These are phyloP conservation scores for Fomitopsis schrenkii DNA, from an alignment of 1,284 basidiomycete species.

Conservation along the genomic window DNA sequence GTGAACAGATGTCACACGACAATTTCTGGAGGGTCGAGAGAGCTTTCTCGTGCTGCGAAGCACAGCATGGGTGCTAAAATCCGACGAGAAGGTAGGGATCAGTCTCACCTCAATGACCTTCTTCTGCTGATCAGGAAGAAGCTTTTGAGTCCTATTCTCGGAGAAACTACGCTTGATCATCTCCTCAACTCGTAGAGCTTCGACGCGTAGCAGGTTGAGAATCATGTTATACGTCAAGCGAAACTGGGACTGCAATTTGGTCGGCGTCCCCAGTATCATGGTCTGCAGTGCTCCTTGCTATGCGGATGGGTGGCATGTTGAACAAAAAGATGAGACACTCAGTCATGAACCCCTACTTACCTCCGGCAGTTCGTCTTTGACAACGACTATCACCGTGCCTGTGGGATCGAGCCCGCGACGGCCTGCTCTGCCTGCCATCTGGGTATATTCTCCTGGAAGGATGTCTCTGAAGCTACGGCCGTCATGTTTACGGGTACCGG, in stretches of 20 bases:
- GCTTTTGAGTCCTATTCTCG: slow-evolving; percentile 91
- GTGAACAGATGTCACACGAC: slow-evolving; percentile 61
- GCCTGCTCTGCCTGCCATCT: slow-evolving; percentile 98
- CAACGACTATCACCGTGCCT: slow-evolving; percentile 93
- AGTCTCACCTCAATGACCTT: slow-evolving; percentile 71
- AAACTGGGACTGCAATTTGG: slow-evolving; percentile 95
- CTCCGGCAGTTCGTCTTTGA: slow-evolving; percentile 83
- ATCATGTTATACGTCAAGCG: slow-evolving; percentile 99
- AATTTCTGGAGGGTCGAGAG: slow-evolving; percentile 68
- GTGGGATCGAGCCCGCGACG: slow-evolving; percentile 94
- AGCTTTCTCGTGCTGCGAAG: slow-evolving; percentile 66
- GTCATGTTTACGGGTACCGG: slow-evolving; percentile 94
- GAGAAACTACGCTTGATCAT: slow-evolving; percentile 99
- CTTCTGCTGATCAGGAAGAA: slow-evolving; percentile 92
- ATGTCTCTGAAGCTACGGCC: slow-evolving; percentile 90
- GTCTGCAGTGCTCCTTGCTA: slow-evolving; percentile 74
- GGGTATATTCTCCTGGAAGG: slow-evolving; percentile 91
- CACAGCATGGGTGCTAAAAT: not conserved
- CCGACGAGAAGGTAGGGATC: not conserved
- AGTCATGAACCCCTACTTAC: slow-evolving; percentile 38
- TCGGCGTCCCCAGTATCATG: slow-evolving; percentile 93
- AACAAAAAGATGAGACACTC: not conserved
- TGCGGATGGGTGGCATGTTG: not conserved
- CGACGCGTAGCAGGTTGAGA: slow-evolving; percentile 92
- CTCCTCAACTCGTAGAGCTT: slow-evolving; percentile 95